Evolutionary conservation across 2,329 filamentous ascomycete genomes (phyloP).

Genomic region (Penicillium capsulatum): DNA sequence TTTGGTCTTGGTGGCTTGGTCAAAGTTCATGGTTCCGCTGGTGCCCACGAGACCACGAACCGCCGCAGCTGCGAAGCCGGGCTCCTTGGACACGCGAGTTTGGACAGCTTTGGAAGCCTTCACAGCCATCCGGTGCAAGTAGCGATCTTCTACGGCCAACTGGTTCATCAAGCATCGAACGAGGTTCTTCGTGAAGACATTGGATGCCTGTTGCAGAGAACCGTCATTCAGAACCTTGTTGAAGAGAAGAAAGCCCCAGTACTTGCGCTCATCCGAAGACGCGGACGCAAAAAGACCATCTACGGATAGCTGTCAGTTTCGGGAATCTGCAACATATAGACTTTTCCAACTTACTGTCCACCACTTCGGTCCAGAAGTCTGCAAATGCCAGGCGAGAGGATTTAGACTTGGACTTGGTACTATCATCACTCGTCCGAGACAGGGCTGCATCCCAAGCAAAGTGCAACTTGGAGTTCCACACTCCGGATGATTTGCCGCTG

Average conservation of each 20-base stretch:
- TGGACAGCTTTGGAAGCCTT: conserved; percentile 71
- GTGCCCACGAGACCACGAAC: conserved; percentile 65
- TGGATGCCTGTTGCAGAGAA: conserved; percentile 48
- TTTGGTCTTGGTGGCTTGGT: conserved; percentile 79
- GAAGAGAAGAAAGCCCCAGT: conserved; percentile 85
- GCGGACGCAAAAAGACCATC: conserved; percentile 77
- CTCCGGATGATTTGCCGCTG: conserved; percentile 51
- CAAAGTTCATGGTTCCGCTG: conserved; percentile 72
- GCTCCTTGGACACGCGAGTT: conserved; percentile 58
- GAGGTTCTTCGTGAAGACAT: conserved; percentile 77
- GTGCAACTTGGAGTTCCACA: conserved; percentile 74
- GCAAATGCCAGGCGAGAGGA: conserved; percentile 52
- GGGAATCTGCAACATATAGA: neutral
- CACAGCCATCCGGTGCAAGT: conserved; percentile 72
- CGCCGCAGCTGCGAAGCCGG: conserved; percentile 57
- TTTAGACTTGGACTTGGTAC: conserved; percentile 33
- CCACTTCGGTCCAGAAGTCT: conserved; percentile 78
- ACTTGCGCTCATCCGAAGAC: conserved; percentile 83
- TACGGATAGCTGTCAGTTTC: conserved; percentile 39
- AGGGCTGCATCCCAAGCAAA: conserved; percentile 85
- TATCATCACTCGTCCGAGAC: conserved; percentile 36
- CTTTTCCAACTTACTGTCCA: conserved; percentile 64
- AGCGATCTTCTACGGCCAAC: conserved; percentile 69
- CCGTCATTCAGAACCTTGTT: conserved; percentile 63
- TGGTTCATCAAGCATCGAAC: conserved; percentile 80